phyloP scores from a whole-genome alignment of 1,284 basidiomycete genomes.

The Heterobasidion occidentale region DNA sequence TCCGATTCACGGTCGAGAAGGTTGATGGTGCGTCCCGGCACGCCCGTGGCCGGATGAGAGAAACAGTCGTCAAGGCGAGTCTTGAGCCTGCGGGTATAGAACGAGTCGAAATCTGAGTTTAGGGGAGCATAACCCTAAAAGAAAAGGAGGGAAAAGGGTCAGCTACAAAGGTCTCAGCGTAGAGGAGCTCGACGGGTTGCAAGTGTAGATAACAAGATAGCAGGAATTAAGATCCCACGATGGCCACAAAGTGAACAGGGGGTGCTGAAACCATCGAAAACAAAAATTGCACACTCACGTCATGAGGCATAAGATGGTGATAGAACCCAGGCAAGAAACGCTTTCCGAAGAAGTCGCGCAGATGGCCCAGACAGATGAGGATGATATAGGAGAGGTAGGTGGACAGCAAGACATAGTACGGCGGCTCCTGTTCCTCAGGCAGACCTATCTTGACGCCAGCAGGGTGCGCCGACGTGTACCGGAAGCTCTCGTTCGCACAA shows the following conservation, averaged over 20 bases:
- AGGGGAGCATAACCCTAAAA: conserved; percentile 88
- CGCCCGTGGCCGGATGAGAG: conserved; percentile 88
- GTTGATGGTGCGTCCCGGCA: conserved; percentile 90
- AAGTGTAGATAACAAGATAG: background rate
- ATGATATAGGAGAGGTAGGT: conserved; percentile 90
- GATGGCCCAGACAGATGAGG: conserved; percentile 85
- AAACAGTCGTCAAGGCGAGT: conserved; percentile 95
- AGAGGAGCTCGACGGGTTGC: background rate
- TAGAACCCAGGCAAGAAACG: conserved; percentile 68
- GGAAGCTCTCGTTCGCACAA: conserved; percentile 65
- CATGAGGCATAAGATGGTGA: conserved; percentile 72
- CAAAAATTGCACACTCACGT: conserved; percentile 45
- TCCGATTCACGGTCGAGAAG: conserved; percentile 80
- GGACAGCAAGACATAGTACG: conserved; percentile 86
- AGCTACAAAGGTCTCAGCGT: background rate
- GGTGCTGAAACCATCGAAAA: background rate
- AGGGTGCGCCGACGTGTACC: conserved; percentile 60
- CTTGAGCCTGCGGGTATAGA: conserved; percentile 96
- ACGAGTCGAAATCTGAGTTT: conserved; percentile 98
- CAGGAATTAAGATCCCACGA: background rate
- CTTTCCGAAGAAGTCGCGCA: conserved; percentile 95
- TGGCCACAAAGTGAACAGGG: background rate
- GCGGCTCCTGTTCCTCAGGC: conserved; percentile 70
- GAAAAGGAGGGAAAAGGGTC: conserved; percentile 6
- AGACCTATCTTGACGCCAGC: conserved; percentile 39